Evolutionary conservation across 371 early-diverging fungal genomes (phyloP), one percentile per base, ranked within the genome.

Genomic region (Rhizopus arrhizus): DNA sequence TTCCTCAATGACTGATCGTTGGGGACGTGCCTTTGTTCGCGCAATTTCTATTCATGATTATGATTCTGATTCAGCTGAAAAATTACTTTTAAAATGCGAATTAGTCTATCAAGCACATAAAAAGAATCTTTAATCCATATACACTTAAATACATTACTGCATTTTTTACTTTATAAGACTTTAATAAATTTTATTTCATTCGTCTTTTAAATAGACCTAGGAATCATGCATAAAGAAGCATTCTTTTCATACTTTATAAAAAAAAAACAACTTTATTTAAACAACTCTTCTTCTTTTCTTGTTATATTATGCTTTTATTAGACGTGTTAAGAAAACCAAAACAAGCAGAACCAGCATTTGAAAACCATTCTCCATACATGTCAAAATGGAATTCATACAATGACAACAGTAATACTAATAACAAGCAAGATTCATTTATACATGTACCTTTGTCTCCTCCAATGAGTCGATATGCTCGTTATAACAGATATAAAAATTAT

Each of bases 11-110:
- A 72, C 71, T 8, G 65, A 63, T 31, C 66, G 82, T 7, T 62
- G 63, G 53, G 87, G 86, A 4, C 60, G 15, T 0, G 54, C 80
- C 3, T 86, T 64, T 62, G 84, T 85, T 0, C 63, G 58, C 4
- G 43, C 61, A 10, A n/a, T 36, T 4, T 63, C 68, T 5, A 59
- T 86, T 5, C 29, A 32, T 0, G 62, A 62, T 12, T 70, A 74
- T 47, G 66, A 73, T 53, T 67, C 55, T 4, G 42, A 42, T 5
- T 62, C 53, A 34, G 77, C 71, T 3, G 65, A 74, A 31, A 66
- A 65, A 38, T 33, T 79, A 1, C n/a, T 72, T 7, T 60, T 66
- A 10, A 66, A 72, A 11, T 77, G 78, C 45, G 78, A 77, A 55
- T 12, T 66, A 12, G 32, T 59, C 15, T 77, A 77, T 59, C 70